These are phyloP conservation scores for Lagerstroemia speciosa DNA, from an alignment of 345 rosid genomes.

Conservation along the genomic window DNA sequence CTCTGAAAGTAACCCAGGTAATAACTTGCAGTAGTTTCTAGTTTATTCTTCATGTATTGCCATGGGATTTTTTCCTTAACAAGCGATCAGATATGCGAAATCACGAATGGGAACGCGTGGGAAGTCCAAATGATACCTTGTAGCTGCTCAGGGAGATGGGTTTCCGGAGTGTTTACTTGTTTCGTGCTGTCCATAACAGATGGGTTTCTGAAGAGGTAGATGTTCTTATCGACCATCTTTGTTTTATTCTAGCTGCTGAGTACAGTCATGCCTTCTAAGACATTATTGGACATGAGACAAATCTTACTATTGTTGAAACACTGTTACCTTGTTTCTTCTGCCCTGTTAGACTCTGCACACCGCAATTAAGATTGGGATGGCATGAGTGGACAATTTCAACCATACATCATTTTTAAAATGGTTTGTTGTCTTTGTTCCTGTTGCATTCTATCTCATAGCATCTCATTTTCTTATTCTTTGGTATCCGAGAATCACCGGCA, in stretches of 20 bases:
- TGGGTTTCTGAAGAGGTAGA: background rate
- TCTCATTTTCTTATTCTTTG: background rate
- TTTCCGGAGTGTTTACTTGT: background rate
- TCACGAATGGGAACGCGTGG: constrained; percentile 81
- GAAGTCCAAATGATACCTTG: constrained; percentile 22
- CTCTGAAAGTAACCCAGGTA: background rate
- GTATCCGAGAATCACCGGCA: background rate
- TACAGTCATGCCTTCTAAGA: background rate
- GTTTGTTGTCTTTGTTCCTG: background rate
- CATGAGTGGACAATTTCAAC: background rate
- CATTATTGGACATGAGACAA: background rate
- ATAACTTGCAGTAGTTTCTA: constrained; percentile 5
- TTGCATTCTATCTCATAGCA: background rate
- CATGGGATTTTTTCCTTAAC: constrained; percentile 28
- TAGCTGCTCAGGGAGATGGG: background rate
- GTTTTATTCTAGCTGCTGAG: background rate
- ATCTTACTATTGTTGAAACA: background rate
- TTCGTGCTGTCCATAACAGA: background rate
- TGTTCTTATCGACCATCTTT: background rate
- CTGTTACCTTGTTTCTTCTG: background rate
- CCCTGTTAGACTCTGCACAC: background rate
- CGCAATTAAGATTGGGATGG: background rate
- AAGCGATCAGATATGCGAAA: constrained; percentile 56
- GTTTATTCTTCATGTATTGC: background rate
- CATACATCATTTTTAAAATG: no score